These are phyloP conservation scores for Azolla pinnata DNA, from an alignment of 75 land plant species.

Conservation along the genomic window DNA sequence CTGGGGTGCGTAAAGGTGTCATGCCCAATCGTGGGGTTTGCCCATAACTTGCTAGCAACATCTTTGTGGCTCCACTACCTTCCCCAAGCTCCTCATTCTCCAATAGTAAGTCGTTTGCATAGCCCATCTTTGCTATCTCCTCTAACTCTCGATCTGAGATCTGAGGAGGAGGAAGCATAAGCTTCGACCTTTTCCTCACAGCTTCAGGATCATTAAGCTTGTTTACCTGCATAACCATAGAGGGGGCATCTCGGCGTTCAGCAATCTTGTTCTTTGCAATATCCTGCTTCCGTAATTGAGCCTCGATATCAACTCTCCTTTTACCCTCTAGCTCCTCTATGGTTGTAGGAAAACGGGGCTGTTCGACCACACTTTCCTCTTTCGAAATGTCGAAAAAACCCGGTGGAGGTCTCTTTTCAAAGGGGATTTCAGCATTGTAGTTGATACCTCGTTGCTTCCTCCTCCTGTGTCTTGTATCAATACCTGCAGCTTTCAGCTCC, in stretches of 20 bases:
- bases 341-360: conserved; percentile 76
- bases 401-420: conserved; percentile 95
- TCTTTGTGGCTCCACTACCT: conserved; percentile 73
- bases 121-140: conserved; percentile 96
- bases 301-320: conserved; percentile 76
- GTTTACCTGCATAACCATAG: conserved; percentile 84
- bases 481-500: conserved; percentile 96
- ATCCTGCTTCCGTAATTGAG: conserved; percentile 85
- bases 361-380: conserved; percentile 63
- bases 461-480: conserved; percentile 66
- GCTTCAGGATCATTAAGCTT: conserved; percentile 93
- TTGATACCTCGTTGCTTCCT: conserved; percentile 92
- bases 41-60: conserved; percentile 73
- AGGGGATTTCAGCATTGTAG: conserved; percentile 93
- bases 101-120: conserved; percentile 61
- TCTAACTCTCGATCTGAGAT: conserved; percentile 91
- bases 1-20: conserved; percentile 81
- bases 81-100: conserved; percentile 58
- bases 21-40: conserved; percentile 76
- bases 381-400: conserved; percentile 87
- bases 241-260: conserved; percentile 77
- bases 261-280: conserved; percentile 79
- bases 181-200: conserved; percentile 82
- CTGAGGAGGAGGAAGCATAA: conserved; percentile 96
- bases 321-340: conserved; percentile 96